Base-by-base conservation (phyloP, 306 rosid genomes). In the Inga leiocalycina region DNA sequence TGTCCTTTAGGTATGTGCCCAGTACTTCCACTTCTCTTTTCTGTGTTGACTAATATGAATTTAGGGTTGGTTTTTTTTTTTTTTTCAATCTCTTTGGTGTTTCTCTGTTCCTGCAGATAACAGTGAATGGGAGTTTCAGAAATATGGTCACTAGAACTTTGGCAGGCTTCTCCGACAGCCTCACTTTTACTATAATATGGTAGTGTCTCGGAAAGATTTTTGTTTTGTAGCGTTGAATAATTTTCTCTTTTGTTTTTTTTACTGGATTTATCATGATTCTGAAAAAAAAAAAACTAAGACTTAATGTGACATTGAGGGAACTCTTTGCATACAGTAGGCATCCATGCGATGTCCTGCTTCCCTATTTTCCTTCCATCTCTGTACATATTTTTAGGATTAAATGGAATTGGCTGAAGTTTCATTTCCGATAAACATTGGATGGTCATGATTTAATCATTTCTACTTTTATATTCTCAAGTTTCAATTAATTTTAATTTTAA, bases 61-160 rank as follows among this genome's bases (percentile, higher is more conserved):
- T 79, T n/a, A 19, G 57, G 19, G 20, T 19, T 73, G 69, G 62
- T 10, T 48, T 13, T 39, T 8, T 72, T 80, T 39, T 4, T 0
- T 5, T 0, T 6, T 24, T 24, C 27, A 59, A 73, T 70, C 49
- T 37, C 13, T 48, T 73, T 81, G 79, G 27, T 80, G 77, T 80
- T 81, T 84, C 41, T 78, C 72, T 59, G 52, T 66, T 75, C 78
- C 39, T 54, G 48, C 85, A 93, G 98, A 95, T 81, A 93, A 95
- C 86, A 92, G 98, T 37, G 95, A 95, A 82, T 93, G 98, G 98
- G 98, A 95, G 83, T 95, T 95, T 83, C 98, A 95, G 87, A 95
- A 93, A 89, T 93, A 93, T 43, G 98, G 98, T 71, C 98, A 95
- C 91, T 95, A 91, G 89, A 85, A 46, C 84, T 43, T 37, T 0